These are phyloP conservation scores for Rhamnella rubrinervis DNA, from an alignment of 331 rosid genomes.

Conservation along the genomic window DNA sequence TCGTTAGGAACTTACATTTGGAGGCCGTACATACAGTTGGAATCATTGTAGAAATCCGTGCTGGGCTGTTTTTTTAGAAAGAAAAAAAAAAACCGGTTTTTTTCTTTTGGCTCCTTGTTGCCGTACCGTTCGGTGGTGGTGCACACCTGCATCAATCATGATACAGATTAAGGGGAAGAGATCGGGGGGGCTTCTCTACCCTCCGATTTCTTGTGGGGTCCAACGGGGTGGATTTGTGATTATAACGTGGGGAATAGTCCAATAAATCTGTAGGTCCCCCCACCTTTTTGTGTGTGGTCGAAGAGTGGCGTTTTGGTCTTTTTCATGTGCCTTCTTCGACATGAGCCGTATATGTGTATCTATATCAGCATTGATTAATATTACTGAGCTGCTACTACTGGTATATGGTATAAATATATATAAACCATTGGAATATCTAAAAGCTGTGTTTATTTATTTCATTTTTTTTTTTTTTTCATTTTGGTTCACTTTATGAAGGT, in stretches of 20 bases:
- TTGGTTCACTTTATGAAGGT: background rate
- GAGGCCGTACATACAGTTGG: constrained; percentile 38
- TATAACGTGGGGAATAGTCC: background rate
- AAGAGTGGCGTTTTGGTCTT: constrained; percentile 10
- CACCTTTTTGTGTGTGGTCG: background rate
- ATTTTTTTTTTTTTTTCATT: background rate
- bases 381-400: background rate
- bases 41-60: constrained; percentile 26
- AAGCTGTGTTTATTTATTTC: no score
- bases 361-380: background rate
- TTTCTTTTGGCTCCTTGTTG: background rate
- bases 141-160: constrained; percentile 21
- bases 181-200: background rate
- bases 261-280: background rate
- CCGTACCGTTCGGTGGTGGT: constrained; percentile 27
- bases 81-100: background rate
- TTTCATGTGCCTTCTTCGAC: background rate
- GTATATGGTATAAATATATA: background rate
- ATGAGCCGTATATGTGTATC: background rate
- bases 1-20: constrained; percentile 32
- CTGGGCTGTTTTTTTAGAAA: background rate
- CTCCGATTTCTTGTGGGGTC: constrained; percentile 21
- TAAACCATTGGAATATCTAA: background rate
- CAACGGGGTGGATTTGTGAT: background rate
- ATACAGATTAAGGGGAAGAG: constrained; percentile 9